A percentile compares a stretch with the other conserved stretches of the same genome.
phyloP scores from a whole-genome alignment of 2,329 filamentous ascomycete genomes.

The Phyllosticta citribraziliensis region DNA sequence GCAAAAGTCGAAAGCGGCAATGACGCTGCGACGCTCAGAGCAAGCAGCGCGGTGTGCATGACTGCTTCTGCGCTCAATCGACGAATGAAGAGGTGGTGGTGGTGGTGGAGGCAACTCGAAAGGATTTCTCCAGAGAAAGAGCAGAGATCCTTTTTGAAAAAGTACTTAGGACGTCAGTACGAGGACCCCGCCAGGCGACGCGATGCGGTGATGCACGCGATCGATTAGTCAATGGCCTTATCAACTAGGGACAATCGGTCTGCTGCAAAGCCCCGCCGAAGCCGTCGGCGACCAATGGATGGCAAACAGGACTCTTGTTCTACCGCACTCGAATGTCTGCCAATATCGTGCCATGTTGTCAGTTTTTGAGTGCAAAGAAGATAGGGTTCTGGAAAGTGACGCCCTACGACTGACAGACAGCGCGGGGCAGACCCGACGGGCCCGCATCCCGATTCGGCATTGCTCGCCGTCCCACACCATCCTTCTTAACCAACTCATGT shows the following conservation, averaged over 20 bases:
- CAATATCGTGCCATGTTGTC: neutral
- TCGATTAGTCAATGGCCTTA: neutral
- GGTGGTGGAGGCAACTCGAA: neutral
- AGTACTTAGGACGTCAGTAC: too few relatives aligned
- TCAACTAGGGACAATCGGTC: neutral
- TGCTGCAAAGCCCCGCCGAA: constrained; percentile 37
- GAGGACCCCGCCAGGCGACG: neutral
- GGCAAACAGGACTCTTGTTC: neutral
- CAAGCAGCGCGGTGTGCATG: constrained; percentile 3
- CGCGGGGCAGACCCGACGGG: neutral
- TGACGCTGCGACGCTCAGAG: constrained; percentile 2
- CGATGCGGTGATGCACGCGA: neutral
- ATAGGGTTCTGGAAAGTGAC: neutral
- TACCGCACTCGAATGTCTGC: neutral
- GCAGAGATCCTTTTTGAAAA: neutral
- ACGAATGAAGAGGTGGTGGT: neutral
- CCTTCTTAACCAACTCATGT: too few relatives aligned
- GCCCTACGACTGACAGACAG: neutral
- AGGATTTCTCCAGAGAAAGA: neutral
- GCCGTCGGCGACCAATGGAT: constrained; percentile 46
- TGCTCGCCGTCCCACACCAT: neutral
- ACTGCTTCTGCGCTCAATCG: neutral
- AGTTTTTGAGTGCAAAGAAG: neutral
- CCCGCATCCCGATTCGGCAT: neutral
- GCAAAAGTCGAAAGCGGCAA: constrained; percentile 16